Evolutionary conservation across 106 monocot genomes (phyloP).

Genomic region (Allium sativum): DNA sequence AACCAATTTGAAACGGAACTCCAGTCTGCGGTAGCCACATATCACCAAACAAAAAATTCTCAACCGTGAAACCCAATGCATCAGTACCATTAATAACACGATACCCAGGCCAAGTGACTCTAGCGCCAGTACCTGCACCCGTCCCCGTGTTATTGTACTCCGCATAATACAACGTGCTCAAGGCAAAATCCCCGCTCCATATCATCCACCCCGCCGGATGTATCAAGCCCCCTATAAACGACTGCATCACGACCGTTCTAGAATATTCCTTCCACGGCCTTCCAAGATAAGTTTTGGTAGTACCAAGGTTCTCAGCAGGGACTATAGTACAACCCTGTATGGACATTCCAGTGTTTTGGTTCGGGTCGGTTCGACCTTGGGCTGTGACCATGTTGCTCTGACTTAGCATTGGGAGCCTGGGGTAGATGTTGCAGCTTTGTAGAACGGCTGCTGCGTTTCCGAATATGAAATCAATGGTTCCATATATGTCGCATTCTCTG

Average conservation of each 20-base stretch:
- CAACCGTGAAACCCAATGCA: slow-evolving; percentile 31
- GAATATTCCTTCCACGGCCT: slow-evolving; percentile 70
- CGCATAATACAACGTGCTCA: slow-evolving; percentile 14
- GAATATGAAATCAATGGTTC: slow-evolving; percentile 64
- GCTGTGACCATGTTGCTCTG: slow-evolving; percentile 52
- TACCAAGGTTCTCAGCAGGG: slow-evolving; percentile 19
- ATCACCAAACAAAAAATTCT: slow-evolving; percentile 25
- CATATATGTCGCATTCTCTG: slow-evolving; percentile 46
- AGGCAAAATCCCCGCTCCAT: too few species aligned
- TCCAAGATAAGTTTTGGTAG: slow-evolving; percentile 47
- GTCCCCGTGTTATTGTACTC: slow-evolving; percentile 36
- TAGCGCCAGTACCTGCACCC: slow-evolving; percentile 20
- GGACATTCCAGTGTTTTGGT: slow-evolving; percentile 38
- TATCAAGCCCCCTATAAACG: slow-evolving; percentile 39
- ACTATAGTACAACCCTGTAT: slow-evolving; percentile 44
- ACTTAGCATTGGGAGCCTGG: slow-evolving; percentile 22
- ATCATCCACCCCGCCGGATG: slow-evolving; percentile 18
- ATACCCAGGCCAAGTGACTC: slow-evolving; percentile 38
- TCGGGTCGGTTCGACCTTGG: slow-evolving; percentile 37
- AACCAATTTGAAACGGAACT: not conserved
- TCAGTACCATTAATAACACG: slow-evolving; percentile 34
- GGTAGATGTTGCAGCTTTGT: slow-evolving; percentile 36
- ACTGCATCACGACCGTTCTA: slow-evolving; percentile 60
- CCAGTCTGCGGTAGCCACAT: slow-evolving; percentile 16
- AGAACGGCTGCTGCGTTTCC: slow-evolving; percentile 53